Conservation (phyloP, 106 monocot species). For the Platanthera guangdongensis region DNA sequence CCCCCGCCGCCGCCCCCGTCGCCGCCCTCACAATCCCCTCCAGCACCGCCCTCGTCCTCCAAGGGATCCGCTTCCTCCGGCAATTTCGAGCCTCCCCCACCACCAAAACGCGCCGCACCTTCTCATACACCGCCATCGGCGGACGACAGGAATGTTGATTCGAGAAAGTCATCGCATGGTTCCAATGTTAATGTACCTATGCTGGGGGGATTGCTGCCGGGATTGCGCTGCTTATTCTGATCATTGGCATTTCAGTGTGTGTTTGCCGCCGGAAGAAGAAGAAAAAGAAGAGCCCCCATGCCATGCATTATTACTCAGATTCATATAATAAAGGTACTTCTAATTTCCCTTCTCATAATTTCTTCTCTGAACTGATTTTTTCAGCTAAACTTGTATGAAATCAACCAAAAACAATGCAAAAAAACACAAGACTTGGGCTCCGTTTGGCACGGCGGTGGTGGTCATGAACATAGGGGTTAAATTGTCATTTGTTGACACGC, state of each 20-base stretch:
- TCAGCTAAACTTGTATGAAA: neutral
- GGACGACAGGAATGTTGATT: neutral
- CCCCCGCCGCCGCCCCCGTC: neutral
- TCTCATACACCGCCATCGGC: neutral
- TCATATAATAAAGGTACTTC: constrained; percentile 12
- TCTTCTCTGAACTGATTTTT: neutral
- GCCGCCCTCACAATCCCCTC: neutral
- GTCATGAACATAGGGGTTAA: too few species aligned
- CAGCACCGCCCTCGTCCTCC: neutral
- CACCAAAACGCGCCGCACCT: neutral
- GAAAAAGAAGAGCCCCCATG: constrained; percentile 8
- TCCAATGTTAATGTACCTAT: constrained; percentile 16
- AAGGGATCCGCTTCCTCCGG: neutral
- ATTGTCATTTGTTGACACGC: too few species aligned
- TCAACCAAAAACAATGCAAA: too few species aligned
- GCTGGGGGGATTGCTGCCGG: constrained; percentile 17
- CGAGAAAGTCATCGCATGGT: neutral
- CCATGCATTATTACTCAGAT: constrained; percentile 10
- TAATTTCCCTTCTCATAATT: neutral
- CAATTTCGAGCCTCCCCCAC: neutral
- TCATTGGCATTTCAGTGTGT: constrained; percentile 12
- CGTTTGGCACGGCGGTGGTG: too few species aligned
- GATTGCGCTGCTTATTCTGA: constrained; percentile 21
- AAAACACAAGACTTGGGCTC: too few species aligned
- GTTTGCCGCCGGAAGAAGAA: constrained; percentile 23